Conservation (phyloP, 257 asterid genomes). For the Linderniella brevidens region DNA sequence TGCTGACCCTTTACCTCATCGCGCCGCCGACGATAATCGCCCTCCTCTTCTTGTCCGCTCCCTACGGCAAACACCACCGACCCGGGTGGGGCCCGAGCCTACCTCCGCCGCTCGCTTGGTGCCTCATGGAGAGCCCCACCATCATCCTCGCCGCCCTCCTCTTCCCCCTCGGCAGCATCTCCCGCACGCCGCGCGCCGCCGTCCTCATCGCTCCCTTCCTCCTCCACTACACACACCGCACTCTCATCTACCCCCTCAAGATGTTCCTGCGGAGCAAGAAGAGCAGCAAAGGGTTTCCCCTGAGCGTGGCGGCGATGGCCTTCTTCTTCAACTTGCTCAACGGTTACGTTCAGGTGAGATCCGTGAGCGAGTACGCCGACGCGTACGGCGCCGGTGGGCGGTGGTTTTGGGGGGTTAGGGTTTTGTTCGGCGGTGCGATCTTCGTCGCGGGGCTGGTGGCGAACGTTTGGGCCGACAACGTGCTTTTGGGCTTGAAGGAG, state of each 20-base stretch:
- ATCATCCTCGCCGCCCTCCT: constrained; percentile 46
- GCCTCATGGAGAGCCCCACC: constrained; percentile 57
- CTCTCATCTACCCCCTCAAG: constrained; percentile 35
- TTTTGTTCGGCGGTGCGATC: constrained; percentile 19
- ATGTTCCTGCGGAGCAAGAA: constrained; percentile 12
- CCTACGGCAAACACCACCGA: constrained; percentile 59
- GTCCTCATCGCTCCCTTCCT: constrained; percentile 36
- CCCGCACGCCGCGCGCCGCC: constrained; percentile 19
- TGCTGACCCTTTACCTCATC: constrained; percentile 20
- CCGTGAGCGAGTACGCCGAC: constrained; percentile 44
- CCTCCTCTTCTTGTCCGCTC: constrained; percentile 46
- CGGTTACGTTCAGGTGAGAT: constrained; percentile 33
- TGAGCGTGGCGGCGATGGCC: constrained; percentile 25
- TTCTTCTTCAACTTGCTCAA: constrained; percentile 36
- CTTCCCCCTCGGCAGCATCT: constrained; percentile 39
- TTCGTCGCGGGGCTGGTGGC: constrained; percentile 29
- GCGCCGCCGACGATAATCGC: constrained; percentile 38
- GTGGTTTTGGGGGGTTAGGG: constrained; percentile 31
- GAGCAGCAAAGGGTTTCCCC: constrained; percentile 21
- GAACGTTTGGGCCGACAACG: constrained; percentile 45
- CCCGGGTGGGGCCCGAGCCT: constrained; percentile 55
- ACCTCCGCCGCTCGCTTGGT: constrained; percentile 54
- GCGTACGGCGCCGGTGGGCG: constrained; percentile 7
- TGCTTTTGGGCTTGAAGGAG: constrained; percentile 33
- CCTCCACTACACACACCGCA: constrained; percentile 55